Conservation (phyloP, 164 flowering plant species). For the Piper betle region DNA sequence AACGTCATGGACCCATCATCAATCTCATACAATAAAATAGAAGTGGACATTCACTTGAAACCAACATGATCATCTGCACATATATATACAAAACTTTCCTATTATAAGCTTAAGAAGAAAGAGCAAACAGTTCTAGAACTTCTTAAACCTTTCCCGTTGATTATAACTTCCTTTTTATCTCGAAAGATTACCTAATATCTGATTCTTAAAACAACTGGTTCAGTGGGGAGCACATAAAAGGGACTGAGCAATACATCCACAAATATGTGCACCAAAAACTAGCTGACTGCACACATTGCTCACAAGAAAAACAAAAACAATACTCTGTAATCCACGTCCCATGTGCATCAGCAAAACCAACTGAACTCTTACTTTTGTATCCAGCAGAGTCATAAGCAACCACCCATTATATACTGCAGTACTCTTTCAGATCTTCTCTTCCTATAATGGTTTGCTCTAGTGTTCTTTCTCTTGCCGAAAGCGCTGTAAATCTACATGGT, state of each 20-base stretch:
- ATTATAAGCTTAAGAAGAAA: background rate
- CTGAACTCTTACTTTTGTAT: constrained; percentile 1
- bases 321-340: background rate
- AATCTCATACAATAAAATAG: background rate
- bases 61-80: background rate
- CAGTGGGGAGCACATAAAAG: constrained; percentile 4
- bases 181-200: too few relatives aligned
- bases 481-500: background rate
- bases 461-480: background rate
- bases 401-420: constrained; percentile 2
- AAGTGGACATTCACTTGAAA: constrained; percentile 4
- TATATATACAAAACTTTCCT: too few relatives aligned
- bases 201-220: too few relatives aligned
- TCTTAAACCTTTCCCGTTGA: background rate
- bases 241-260: background rate
- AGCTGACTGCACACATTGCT: background rate
- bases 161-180: background rate
- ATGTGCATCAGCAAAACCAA: constrained; percentile 6
- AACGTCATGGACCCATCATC: background rate
- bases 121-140: too few relatives aligned
- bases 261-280: too few relatives aligned
- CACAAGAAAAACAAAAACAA: background rate
- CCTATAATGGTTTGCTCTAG: background rate
- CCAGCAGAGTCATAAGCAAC: background rate
- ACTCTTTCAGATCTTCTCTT: background rate